Evolutionary conservation across 169 alveolate species (phyloP).

Genomic region (Cardiosporidium cionae): DNA sequence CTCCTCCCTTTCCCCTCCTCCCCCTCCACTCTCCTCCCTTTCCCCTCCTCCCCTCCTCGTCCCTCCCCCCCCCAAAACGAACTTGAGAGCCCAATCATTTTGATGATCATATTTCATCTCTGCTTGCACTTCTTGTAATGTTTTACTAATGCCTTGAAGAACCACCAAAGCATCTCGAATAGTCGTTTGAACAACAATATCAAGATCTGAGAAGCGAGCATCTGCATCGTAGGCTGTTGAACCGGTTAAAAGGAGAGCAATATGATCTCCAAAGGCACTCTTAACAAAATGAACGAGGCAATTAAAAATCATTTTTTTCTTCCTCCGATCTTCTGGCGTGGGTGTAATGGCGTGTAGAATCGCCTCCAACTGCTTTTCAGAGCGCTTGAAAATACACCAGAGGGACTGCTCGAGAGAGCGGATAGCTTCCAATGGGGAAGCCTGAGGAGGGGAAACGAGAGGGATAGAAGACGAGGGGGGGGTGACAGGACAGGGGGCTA

Average conservation of each 20-base stretch:
- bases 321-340: constrained; percentile 8
- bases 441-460: neutral
- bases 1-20: too few relatives aligned
- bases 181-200: constrained; percentile 45
- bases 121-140: constrained; percentile 33
- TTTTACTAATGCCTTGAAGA: constrained; percentile 43
- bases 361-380: constrained; percentile 25
- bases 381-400: constrained; percentile 4
- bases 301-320: constrained; percentile 13
- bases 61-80: constrained; percentile 8
- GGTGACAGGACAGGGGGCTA: too few relatives aligned
- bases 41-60: too few relatives aligned
- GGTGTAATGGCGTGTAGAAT: constrained; percentile 23
- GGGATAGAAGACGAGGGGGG: neutral
- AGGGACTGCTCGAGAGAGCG: constrained; percentile 1
- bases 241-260: constrained; percentile 50
- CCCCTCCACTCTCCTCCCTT: too few relatives aligned
- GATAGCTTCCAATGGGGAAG: neutral
- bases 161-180: constrained; percentile 38
- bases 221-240: constrained; percentile 68
- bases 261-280: constrained; percentile 42
- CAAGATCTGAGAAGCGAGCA: constrained; percentile 57
- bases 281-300: constrained; percentile 32
- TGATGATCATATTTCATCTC: neutral
- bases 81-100: neutral